Conservation (phyloP, 2,329 filamentous ascomycete genomes). For the Fusarium hainanense region DNA sequence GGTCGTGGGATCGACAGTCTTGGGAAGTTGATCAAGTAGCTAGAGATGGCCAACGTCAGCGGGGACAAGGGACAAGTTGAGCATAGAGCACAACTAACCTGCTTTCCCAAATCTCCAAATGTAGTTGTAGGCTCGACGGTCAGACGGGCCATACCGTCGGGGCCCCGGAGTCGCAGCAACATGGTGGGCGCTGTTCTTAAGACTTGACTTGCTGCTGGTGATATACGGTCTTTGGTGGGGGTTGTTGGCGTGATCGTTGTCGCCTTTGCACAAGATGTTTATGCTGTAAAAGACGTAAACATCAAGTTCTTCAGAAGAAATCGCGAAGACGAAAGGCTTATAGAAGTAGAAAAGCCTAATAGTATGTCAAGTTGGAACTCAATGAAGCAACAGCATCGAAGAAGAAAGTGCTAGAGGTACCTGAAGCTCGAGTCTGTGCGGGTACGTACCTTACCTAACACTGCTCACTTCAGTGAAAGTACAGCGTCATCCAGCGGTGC, state of each 20-base stretch:
- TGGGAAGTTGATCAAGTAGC: slow-evolving; percentile 69
- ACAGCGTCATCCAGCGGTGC: slow-evolving; percentile 46
- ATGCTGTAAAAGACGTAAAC: neutral
- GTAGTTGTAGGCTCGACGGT: slow-evolving; percentile 78
- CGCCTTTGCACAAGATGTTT: neutral
- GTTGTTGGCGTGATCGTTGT: slow-evolving; percentile 8
- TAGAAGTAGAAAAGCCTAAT: slow-evolving; percentile 16
- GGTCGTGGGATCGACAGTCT: slow-evolving; percentile 69
- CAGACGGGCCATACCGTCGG: slow-evolving; percentile 91
- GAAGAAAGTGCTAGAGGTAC: slow-evolving; percentile 9
- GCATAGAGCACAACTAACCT: slow-evolving; percentile 54
- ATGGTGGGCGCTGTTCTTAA: slow-evolving; percentile 60
- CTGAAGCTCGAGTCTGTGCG: slow-evolving; percentile 6
- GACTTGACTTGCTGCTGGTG: slow-evolving; percentile 18
- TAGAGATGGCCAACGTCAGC: slow-evolving; percentile 47
- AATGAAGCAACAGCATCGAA: slow-evolving; percentile 31
- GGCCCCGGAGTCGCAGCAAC: slow-evolving; percentile 87
- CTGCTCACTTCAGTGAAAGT: slow-evolving; percentile 9
- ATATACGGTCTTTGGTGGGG: slow-evolving; percentile 24
- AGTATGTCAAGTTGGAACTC: slow-evolving; percentile 30
- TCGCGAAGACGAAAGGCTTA: neutral
- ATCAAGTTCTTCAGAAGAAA: neutral
- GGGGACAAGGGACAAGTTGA: neutral
- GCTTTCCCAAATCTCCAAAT: slow-evolving; percentile 71
- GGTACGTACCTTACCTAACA: slow-evolving; percentile 27